A percentile compares a stretch with the other conserved stretches of the same genome.
These are phyloP conservation scores for Rhododendron molle DNA, from an alignment of 148 eudicot genomes.

Conservation along the genomic window DNA sequence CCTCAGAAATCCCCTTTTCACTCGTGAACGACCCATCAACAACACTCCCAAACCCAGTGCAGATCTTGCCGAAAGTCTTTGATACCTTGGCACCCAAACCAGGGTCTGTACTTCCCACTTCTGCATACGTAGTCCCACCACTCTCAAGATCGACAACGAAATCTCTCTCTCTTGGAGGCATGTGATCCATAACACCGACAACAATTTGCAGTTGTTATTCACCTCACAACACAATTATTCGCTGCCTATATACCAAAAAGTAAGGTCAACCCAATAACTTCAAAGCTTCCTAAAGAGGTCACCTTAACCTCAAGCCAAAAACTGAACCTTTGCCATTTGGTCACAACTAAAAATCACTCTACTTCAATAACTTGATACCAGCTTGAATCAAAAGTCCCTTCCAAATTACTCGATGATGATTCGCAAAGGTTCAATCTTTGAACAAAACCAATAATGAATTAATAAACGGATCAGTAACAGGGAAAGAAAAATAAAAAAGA, in stretches of 20 bases:
- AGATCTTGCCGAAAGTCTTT: constrained; percentile 11
- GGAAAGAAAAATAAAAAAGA: too few species aligned
- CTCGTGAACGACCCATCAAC: constrained; percentile 14
- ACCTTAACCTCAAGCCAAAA: neutral
- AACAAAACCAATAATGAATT: neutral
- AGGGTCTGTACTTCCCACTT: constrained; percentile 16
- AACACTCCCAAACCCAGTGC: constrained; percentile 17
- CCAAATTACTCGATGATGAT: neutral
- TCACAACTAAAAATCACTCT: neutral
- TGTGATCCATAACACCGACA: constrained; percentile 31
- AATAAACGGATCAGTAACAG: neutral
- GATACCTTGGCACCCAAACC: constrained; percentile 10
- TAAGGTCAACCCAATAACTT: neutral
- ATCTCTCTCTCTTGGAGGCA: constrained; percentile 25
- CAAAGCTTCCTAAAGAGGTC: neutral
- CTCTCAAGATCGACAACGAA: constrained; percentile 54
- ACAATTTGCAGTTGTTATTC: neutral
- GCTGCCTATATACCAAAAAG: neutral
- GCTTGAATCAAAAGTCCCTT: neutral
- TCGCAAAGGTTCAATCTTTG: neutral
- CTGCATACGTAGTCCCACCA: constrained; percentile 28
- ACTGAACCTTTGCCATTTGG: neutral
- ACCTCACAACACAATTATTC: constrained; percentile 13
- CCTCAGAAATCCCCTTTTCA: constrained; percentile 32
- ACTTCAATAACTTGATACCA: neutral